Percentiles rank a stretch among this genome's conserved stretches.
Evolutionary conservation across 1,284 basidiomycete species (phyloP).

Genomic region (Rhodotorula sp.): DNA sequence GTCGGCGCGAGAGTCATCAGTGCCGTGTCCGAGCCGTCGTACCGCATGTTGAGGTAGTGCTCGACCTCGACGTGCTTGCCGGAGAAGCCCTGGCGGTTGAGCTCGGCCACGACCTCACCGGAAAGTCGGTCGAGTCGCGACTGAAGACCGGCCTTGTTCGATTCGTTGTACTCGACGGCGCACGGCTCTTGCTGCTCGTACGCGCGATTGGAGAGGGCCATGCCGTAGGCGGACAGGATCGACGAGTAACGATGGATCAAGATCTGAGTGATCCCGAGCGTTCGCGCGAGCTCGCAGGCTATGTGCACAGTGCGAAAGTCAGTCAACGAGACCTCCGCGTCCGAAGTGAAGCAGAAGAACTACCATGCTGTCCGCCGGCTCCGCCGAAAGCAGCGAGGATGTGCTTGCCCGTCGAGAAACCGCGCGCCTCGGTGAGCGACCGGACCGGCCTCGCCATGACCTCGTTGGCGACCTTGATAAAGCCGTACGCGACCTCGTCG

Average conservation of each 20-base stretch:
- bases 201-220: conserved; percentile 59
- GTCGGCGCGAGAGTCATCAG: conserved; percentile 31
- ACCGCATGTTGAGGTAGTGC: conserved; percentile 36
- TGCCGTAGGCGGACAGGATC: conserved; percentile 74
- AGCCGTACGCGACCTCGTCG: conserved; percentile 85
- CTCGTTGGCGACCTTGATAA: conserved; percentile 56
- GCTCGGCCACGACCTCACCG: conserved; percentile 16
- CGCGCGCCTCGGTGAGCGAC: conserved; percentile 41
- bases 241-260: conserved; percentile 63
- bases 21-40: conserved; percentile 52
- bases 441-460: conserved; percentile 41
- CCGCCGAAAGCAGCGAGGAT: conserved; percentile 38
- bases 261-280: conserved; percentile 76
- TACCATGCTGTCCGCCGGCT: conserved; percentile 74
- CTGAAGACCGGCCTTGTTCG: conserved; percentile 1
- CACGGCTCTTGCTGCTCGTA: conserved; percentile 41
- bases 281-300: conserved; percentile 62
- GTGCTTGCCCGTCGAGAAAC: conserved; percentile 37
- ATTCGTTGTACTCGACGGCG: conserved; percentile 32
- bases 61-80: conserved; percentile 24
- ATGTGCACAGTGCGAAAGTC: not conserved
- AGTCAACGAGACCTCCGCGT: not conserved
- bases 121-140: conserved; percentile 18
- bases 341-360: not conserved
- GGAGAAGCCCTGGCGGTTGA: conserved; percentile 14